Evolutionary conservation across 768 basidiomycete genomes (phyloP), one percentile per base, ranked within the genome.

Genomic region (Agaricus subrufescens): DNA sequence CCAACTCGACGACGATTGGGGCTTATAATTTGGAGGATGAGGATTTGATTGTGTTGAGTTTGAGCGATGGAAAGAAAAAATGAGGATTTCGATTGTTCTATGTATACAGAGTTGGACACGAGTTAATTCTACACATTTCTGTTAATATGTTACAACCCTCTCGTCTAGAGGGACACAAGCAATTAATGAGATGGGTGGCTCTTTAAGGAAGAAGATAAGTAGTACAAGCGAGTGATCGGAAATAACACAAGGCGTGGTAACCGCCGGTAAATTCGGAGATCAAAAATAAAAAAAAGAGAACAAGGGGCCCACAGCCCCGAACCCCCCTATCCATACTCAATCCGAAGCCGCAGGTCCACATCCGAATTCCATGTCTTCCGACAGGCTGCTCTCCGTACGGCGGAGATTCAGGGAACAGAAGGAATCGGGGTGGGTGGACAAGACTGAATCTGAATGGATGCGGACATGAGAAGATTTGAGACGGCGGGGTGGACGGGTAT

Each of bases 1-100:
- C 89, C 54, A 97, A 97, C 69, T 79, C 81, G 52, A 86, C 82
- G 58, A 87, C 91, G 59, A 84, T 98, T 62, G 94, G 92, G 26
- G 81, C 77, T 60, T 89, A 91, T 64, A 98, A 98, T 68, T 67
- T 98, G 61, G 94, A 95, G 70, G 92, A 96, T 61, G 94, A 94
- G 64, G 95, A 98, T 68, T 58, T 84, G 52, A 70, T 98, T 19
- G 80, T 86, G 14, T 77, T 97, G 63, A 88, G 82, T 53, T 76
- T 98, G 34, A 83, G 88, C 56, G 87, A 89, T 52, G 71, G 75
- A 58, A 90, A 83, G 76, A 94, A 89, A 75, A 89, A 83, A 73
- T 84, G 5, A 67, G 66, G 3, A 4, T 50, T 37, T 34, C 34
- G 34, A 37, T 1, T 50, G 11, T 25, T 9, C 26, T 12, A 70